A percentile compares a stretch with the other conserved stretches of the same genome.
Conservation (phyloP, 345 rosid genomes). For the Acer campestre region DNA sequence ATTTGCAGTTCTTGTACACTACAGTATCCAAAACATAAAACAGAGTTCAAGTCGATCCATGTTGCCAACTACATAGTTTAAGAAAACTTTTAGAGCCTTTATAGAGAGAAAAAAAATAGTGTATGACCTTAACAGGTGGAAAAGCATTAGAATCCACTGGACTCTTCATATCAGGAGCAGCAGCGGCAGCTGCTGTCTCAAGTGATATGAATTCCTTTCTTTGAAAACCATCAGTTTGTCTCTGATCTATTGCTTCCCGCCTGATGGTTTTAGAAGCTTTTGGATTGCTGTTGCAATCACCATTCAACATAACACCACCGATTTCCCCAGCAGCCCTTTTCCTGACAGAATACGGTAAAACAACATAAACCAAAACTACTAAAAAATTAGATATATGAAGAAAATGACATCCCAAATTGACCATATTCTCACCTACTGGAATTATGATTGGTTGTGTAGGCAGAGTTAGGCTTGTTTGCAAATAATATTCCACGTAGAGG, state of each 20-base stretch:
- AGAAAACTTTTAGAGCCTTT: neutral
- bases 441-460: slow-evolving; percentile 33
- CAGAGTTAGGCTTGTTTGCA: slow-evolving; percentile 57
- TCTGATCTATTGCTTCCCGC: slow-evolving; percentile 31
- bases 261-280: slow-evolving; percentile 32
- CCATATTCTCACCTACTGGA: slow-evolving; percentile 48
- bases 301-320: slow-evolving; percentile 41
- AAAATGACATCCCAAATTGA: slow-evolving; percentile 10
- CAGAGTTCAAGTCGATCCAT: neutral
- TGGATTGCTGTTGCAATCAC: slow-evolving; percentile 43
- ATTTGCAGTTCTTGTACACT: neutral
- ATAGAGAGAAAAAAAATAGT: slow-evolving; percentile 3
- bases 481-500: slow-evolving; percentile 82
- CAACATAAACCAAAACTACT: slow-evolving; percentile 15
- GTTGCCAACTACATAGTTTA: neutral
- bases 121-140: slow-evolving; percentile 37
- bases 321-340: slow-evolving; percentile 49
- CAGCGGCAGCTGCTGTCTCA: slow-evolving; percentile 39
- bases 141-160: slow-evolving; percentile 30
- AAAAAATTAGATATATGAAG: neutral
- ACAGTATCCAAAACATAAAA: neutral
- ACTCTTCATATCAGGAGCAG: slow-evolving; percentile 34
- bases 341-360: slow-evolving; percentile 34
- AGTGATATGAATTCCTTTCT: slow-evolving; percentile 34
- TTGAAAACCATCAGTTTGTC: slow-evolving; percentile 30